These are phyloP conservation scores for Russula dissimulans DNA, from an alignment of 768 basidiomycete genomes.

Conservation along the genomic window DNA sequence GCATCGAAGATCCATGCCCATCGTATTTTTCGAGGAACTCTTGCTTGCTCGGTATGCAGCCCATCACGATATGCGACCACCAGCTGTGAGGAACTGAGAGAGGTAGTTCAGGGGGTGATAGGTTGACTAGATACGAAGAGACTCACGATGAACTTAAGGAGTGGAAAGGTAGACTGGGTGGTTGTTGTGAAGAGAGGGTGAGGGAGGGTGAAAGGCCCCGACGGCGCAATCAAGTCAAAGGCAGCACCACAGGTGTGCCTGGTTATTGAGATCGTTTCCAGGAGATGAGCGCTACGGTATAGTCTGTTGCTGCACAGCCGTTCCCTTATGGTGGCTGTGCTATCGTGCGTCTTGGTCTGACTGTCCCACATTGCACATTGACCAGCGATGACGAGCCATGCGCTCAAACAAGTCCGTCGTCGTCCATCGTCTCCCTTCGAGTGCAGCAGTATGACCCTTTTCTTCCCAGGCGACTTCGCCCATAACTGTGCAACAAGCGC, in stretches of 20 bases:
- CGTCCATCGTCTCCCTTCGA: not conserved
- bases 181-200: not conserved
- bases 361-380: not conserved
- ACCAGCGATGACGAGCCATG: constrained; percentile 35
- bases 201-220: not conserved
- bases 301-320: too few relatives aligned
- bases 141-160: constrained; percentile 4
- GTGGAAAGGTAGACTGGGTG: not conserved
- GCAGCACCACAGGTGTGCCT: not conserved
- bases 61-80: constrained; percentile 25
- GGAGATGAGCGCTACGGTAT: too few relatives aligned
- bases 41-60: constrained; percentile 37
- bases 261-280: too few relatives aligned
- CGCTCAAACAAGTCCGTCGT: constrained; percentile 35
- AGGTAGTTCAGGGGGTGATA: not conserved
- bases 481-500: constrained; percentile 75
- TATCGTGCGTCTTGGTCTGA: not conserved
- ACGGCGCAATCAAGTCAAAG: not conserved
- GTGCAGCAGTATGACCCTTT: not conserved
- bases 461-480: constrained; percentile 30
- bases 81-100: not conserved
- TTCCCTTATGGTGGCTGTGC: not conserved
- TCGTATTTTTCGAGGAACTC: constrained; percentile 12
- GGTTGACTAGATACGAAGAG: not conserved
- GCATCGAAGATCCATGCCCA: not conserved